Percentiles rank a stretch among this genome's conserved stretches.
These are phyloP conservation scores for Auricularia cornea DNA, from an alignment of 768 basidiomycete species.

Conservation along the genomic window DNA sequence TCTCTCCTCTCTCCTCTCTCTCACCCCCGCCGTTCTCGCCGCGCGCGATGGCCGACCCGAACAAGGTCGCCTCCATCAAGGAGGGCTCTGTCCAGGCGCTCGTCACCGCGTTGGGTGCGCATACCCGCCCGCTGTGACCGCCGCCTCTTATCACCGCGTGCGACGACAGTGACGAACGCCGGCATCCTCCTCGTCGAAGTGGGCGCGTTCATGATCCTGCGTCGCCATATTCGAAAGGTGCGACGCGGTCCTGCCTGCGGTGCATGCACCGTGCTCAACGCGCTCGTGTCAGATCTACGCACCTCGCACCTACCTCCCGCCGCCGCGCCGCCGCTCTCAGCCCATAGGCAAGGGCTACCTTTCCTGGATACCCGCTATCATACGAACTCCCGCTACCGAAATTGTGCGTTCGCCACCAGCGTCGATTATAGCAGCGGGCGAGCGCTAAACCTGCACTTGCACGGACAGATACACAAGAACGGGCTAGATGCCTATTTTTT, in stretches of 20 bases:
- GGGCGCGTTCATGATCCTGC: conserved; percentile 47
- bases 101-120: background rate
- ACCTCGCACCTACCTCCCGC: conserved; percentile 54
- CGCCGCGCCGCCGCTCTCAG: conserved; percentile 36
- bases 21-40: too few relatives aligned
- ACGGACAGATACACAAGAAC: conserved; percentile 55
- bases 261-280: background rate
- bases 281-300: conserved; percentile 37
- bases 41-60: too few relatives aligned
- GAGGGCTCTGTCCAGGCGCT: background rate
- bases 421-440: background rate
- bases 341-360: background rate
- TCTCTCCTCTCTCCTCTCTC: too few relatives aligned
- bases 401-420: conserved; percentile 20
- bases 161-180: conserved; percentile 36
- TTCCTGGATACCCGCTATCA: conserved; percentile 41
- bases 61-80: background rate
- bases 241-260: background rate
- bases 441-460: background rate
- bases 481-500: conserved; percentile 58
- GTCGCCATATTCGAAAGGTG: conserved; percentile 40
- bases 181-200: conserved; percentile 40
- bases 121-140: background rate
- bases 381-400: conserved; percentile 34
- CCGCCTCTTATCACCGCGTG: background rate